Conservation (phyloP, 2,329 filamentous ascomycete species). For the Pseudogymnoascus sp. region DNA sequence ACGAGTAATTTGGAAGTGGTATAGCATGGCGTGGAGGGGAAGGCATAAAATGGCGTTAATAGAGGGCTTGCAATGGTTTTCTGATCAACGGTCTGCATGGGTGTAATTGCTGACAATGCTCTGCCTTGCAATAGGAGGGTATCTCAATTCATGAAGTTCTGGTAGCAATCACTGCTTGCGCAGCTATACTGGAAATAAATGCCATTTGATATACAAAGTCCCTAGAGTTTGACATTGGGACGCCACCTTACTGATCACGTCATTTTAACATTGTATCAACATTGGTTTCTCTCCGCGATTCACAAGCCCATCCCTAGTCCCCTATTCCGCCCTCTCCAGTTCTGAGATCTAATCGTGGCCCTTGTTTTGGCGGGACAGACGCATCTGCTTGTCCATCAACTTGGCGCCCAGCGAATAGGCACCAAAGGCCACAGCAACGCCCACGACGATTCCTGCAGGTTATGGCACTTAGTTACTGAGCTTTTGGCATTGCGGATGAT, state of each 20-base stretch:
- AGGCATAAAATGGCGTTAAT: not conserved
- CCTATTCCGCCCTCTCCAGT: not conserved
- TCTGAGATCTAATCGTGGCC: slow-evolving; percentile 23
- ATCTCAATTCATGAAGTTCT: slow-evolving; percentile 3
- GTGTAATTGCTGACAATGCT: not conserved
- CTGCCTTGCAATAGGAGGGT: not conserved
- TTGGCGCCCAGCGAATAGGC: slow-evolving; percentile 77
- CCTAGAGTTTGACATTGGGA: slow-evolving; percentile 7
- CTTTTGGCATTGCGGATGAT: not conserved
- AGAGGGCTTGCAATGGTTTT: slow-evolving; percentile 13
- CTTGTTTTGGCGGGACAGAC: slow-evolving; percentile 63
- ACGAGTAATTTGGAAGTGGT: not conserved
- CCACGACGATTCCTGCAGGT: slow-evolving; percentile 65
- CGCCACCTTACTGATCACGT: slow-evolving; percentile 4
- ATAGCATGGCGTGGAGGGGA: not conserved
- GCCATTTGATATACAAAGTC: slow-evolving; percentile 7
- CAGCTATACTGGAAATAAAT: slow-evolving; percentile 2
- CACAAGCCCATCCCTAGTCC: not conserved
- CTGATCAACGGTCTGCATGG: not conserved
- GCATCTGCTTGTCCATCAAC: slow-evolving; percentile 86
- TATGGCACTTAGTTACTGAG: slow-evolving; percentile 33
- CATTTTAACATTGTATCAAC: slow-evolving; percentile 7
- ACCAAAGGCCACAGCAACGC: slow-evolving; percentile 74
- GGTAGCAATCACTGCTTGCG: not conserved
- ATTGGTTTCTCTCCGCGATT: not conserved